These are phyloP conservation scores for Cordyceps cicadae DNA, from an alignment of 2,329 filamentous ascomycete species.

Conservation along the genomic window DNA sequence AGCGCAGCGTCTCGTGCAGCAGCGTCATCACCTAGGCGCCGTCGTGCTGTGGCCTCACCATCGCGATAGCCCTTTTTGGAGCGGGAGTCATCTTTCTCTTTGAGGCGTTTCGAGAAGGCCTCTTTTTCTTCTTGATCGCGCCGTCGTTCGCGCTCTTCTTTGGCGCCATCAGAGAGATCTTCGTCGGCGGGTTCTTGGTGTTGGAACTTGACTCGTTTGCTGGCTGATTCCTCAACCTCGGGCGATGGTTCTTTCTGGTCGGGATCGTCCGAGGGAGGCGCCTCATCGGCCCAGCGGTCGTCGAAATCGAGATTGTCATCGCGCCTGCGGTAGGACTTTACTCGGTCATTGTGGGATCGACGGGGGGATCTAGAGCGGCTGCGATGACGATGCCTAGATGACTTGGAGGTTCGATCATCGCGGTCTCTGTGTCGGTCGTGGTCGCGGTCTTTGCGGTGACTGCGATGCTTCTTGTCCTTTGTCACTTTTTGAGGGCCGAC, in stretches of 20 bases:
- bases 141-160: constrained; percentile 48
- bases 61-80: constrained; percentile 59
- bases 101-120: constrained; percentile 69
- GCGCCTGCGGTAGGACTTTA: constrained; percentile 36
- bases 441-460: constrained; percentile 22
- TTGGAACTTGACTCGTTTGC: constrained; percentile 60
- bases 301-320: constrained; percentile 50
- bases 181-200: constrained; percentile 41
- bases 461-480: constrained; percentile 39
- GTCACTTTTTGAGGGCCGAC: constrained; percentile 47
- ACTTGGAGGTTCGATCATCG: constrained; percentile 18
- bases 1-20: constrained; percentile 62
- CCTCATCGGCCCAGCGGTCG: constrained; percentile 76
- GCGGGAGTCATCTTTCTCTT: constrained; percentile 60
- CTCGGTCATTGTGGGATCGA: constrained; percentile 22
- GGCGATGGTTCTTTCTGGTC: constrained; percentile 39
- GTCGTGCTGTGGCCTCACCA: constrained; percentile 49
- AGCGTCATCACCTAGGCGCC: constrained; percentile 44
- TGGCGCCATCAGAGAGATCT: constrained; percentile 53
- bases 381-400: constrained; percentile 18
- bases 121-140: constrained; percentile 68
- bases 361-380: constrained; percentile 27
- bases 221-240: constrained; percentile 60
- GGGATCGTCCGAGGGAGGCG: constrained; percentile 37
- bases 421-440: constrained; percentile 7